A percentile compares a stretch with the other conserved stretches of the same genome.
Evolutionary conservation across 164 flowering plant genomes (phyloP).

Genomic region (Magnolia kwangsiensis): DNA sequence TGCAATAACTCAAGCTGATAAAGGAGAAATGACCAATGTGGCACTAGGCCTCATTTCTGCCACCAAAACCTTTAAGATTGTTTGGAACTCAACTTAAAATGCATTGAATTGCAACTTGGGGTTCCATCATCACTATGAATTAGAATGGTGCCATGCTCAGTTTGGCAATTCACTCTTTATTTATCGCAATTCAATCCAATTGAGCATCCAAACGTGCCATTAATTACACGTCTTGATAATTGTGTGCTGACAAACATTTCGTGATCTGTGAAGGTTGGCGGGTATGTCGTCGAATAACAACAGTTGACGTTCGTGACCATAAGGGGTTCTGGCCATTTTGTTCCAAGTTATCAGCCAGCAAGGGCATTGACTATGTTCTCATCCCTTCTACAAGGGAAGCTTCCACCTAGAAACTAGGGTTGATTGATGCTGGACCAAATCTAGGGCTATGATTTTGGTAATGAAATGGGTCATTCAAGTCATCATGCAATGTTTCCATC

Average conservation of each 20-base stretch:
- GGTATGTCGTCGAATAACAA: constrained; percentile 31
- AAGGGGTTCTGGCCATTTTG: constrained; percentile 40
- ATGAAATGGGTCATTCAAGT: no score
- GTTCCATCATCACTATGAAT: neutral
- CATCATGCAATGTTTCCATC: no score
- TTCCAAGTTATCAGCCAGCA: constrained; percentile 36
- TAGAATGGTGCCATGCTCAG: neutral
- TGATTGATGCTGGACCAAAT: no score
- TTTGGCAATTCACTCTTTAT: neutral
- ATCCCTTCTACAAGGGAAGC: constrained; percentile 28
- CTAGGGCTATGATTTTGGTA: no score
- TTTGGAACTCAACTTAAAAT: no score
- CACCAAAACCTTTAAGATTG: neutral
- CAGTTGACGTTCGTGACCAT: constrained; percentile 37
- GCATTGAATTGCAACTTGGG: no score
- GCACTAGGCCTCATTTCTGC: neutral
- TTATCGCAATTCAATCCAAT: neutral
- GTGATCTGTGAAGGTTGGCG: constrained; percentile 17
- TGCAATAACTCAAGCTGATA: no score
- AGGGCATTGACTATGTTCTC: constrained; percentile 25
- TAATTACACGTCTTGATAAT: neutral
- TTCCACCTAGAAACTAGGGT: constrained; percentile 27
- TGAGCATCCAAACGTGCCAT: no score
- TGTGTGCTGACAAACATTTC: neutral
- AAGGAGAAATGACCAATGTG: neutral